Conservation (phyloP, 2,329 filamentous ascomycete genomes). For the Cercospora zeae-maydis region DNA sequence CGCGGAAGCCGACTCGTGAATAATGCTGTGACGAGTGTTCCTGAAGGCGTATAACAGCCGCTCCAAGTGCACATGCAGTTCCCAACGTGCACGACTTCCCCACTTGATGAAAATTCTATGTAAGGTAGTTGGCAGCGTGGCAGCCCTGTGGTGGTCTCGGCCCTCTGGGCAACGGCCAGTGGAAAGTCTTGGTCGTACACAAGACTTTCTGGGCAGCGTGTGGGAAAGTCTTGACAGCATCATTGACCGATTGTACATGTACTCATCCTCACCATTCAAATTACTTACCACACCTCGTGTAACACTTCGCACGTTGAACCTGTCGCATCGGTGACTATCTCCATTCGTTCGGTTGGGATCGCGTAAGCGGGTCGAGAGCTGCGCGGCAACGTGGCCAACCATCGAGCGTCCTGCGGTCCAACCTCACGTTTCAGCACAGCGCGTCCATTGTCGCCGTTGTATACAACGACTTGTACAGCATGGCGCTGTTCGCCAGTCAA, state of each 20-base stretch:
- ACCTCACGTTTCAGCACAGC: neutral
- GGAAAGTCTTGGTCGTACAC: neutral
- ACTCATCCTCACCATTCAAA: too few species aligned
- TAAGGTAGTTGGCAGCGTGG: neutral
- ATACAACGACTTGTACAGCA: neutral
- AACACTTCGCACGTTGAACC: neutral
- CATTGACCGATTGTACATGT: neutral
- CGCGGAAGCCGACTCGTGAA: neutral
- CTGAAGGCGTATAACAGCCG: neutral
- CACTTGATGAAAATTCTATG: neutral
- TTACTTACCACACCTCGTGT: neutral
- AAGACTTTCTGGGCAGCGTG: neutral
- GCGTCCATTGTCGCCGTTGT: neutral
- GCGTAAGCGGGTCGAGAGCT: slow-evolving; percentile 1
- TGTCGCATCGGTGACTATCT: neutral
- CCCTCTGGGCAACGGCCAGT: neutral
- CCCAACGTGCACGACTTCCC: neutral
- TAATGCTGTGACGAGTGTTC: neutral
- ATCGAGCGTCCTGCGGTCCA: neutral
- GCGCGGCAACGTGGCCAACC: slow-evolving; percentile 2
- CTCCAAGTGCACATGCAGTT: neutral
- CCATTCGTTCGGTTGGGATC: neutral
- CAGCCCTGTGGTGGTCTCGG: neutral
- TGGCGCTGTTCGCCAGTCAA: neutral
- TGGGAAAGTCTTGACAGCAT: neutral